Base-by-base conservation (phyloP, 257 asterid species). In the Cruciata laevipes region DNA sequence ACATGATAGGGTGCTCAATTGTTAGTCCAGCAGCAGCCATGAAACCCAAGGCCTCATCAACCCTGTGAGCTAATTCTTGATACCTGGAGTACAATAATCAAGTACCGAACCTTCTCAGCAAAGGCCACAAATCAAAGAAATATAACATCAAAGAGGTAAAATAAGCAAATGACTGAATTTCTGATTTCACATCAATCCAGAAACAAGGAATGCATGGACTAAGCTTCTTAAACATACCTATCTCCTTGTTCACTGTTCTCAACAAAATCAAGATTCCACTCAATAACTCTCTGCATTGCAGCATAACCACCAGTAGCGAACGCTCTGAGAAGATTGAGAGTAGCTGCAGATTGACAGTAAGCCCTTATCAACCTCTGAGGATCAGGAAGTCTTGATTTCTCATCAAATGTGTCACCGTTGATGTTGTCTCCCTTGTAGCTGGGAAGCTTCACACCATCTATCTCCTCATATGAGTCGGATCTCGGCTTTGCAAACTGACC, bases 241-340 rank as follows among this genome's bases (percentile, higher is more conserved):
- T 89, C 96, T 55, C 95, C 96, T 78, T 89, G 96, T 74, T 86
- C 95, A n/a, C 96, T 82, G 73, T 83, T 69, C 80, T 89, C 95
- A 21, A 83, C 92, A 66, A 89, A 89, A 80, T 86, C 96, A 49
- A 89, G 95, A 78, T 89, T 89, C 95, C 95, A 89, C 47, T 86
- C 89, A 9, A 88, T 82, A 57, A 89, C 96, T 69, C 95, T 83
- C 89, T 89, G 96, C 95, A 89, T 78, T 67, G 94, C 96, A 38
- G 96, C 96, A 49, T 89, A 89, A 77, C 96, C 96, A 63, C 96
- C 96, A 2, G 96, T 89, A 3, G 96, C 96, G 18, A 89, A 89
- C 68, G 96, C 90, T 76, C 94, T 74, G 1, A 89, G 88, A 77
- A 89, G 96, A 59, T 86, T 89, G 68, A 89, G 95, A 66, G 96